These are phyloP conservation scores for Globisporangium parvum DNA, from an alignment of 352 stramenopile genomes.

Conservation along the genomic window DNA sequence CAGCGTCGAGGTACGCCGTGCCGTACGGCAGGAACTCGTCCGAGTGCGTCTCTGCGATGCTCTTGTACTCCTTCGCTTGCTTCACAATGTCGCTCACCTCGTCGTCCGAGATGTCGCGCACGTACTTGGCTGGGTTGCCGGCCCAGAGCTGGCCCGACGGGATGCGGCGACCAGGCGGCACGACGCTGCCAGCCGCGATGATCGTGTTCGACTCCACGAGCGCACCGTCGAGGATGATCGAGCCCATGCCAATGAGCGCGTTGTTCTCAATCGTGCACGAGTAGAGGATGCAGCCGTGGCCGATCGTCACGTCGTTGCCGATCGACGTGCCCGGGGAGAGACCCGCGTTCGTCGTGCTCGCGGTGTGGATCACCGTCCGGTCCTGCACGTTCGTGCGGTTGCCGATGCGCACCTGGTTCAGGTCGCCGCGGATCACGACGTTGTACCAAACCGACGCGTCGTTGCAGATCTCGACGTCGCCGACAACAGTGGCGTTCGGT, in stretches of 20 bases:
- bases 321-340: slow-evolving; percentile 87
- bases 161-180: slow-evolving; percentile 85
- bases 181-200: slow-evolving; percentile 92
- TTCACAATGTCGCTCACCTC: slow-evolving; percentile 88
- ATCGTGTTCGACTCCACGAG: slow-evolving; percentile 93
- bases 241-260: slow-evolving; percentile 95
- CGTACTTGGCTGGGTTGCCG: slow-evolving; percentile 95
- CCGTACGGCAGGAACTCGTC: slow-evolving; percentile 89
- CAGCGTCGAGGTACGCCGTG: slow-evolving; percentile 84
- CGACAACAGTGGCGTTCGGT: slow-evolving; percentile 95
- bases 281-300: slow-evolving; percentile 94
- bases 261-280: slow-evolving; percentile 96
- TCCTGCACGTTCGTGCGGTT: slow-evolving; percentile 97
- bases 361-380: slow-evolving; percentile 92
- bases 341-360: slow-evolving; percentile 69
- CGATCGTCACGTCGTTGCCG: slow-evolving; percentile 95
- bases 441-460: slow-evolving; percentile 96
- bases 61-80: slow-evolving; percentile 82
- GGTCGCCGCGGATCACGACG: slow-evolving; percentile 91
- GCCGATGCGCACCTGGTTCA: slow-evolving; percentile 92
- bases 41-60: slow-evolving; percentile 80
- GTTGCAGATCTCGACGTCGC: slow-evolving; percentile 93
- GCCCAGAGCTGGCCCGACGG: slow-evolving; percentile 92
- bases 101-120: slow-evolving; percentile 90
- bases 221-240: slow-evolving; percentile 90